Conservation (phyloP, 2,329 filamentous ascomycete genomes). For the Trichoderma aggressivum region DNA sequence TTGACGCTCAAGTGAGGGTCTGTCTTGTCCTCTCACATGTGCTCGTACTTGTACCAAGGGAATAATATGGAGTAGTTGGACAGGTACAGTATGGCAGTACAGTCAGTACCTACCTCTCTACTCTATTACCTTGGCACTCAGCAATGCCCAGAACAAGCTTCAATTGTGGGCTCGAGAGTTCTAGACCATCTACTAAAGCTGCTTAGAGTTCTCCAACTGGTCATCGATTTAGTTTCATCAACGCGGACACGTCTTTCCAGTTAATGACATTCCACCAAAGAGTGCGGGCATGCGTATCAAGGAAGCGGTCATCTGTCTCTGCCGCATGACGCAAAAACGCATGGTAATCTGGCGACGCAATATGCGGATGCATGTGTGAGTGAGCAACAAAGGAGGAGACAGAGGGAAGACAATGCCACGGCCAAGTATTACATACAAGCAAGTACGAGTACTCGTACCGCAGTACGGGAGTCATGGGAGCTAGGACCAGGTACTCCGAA, state of each 20-base stretch:
- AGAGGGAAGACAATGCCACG: not conserved
- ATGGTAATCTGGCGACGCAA: conserved; percentile 1
- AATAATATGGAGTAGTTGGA: conserved; percentile 1
- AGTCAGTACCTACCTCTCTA: not conserved
- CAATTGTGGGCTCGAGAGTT: conserved; percentile 8
- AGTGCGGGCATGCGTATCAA: not conserved
- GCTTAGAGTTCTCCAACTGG: conserved; percentile 5
- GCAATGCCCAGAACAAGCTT: not conserved
- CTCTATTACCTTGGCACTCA: not conserved
- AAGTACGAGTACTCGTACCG: not conserved
- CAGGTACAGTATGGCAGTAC: not conserved
- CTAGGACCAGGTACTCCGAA: conserved; percentile 3
- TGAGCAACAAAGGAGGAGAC: not conserved
- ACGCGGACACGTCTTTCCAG: not conserved
- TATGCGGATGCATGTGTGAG: not conserved
- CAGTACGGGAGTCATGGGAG: not conserved
- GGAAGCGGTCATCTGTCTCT: not conserved
- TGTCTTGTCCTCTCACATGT: not conserved
- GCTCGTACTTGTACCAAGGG: not conserved
- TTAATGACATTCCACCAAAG: not conserved
- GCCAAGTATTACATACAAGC: not conserved
- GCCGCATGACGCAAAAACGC: conserved; percentile 11
- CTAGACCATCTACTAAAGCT: conserved; percentile 6
- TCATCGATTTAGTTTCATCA: conserved; percentile 1
- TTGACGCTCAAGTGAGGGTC: not conserved